These are phyloP conservation scores for Xanthoconium purpureum DNA, from an alignment of 768 basidiomycete genomes.

Conservation along the genomic window DNA sequence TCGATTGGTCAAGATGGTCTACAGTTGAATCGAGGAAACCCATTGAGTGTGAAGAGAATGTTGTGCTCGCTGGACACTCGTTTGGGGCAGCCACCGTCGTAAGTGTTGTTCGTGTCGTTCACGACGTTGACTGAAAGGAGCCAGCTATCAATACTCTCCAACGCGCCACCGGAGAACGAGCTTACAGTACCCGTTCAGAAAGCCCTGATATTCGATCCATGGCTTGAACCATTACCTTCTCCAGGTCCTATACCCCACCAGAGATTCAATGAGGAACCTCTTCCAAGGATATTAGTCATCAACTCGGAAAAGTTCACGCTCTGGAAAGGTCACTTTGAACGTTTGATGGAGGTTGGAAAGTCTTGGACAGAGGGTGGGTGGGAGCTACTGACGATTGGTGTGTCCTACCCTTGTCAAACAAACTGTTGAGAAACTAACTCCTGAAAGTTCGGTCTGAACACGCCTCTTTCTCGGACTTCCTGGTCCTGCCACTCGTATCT, in stretches of 20 bases:
- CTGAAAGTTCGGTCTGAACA: slow-evolving; percentile 24
- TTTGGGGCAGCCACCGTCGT: slow-evolving; percentile 58
- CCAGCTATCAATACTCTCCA: slow-evolving; percentile 58
- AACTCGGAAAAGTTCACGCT: slow-evolving; percentile 78
- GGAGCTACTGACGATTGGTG: slow-evolving; percentile 50
- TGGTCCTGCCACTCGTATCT: slow-evolving; percentile 19
- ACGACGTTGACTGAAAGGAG: background rate
- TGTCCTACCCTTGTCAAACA: slow-evolving; percentile 8
- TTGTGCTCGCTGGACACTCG: slow-evolving; percentile 50
- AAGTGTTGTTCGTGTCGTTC: slow-evolving; percentile 18
- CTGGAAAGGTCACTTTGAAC: slow-evolving; percentile 71
- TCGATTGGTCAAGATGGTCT: slow-evolving; percentile 44
- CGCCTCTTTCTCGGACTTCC: slow-evolving; percentile 31
- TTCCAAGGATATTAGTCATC: slow-evolving; percentile 56
- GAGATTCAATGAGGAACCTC: slow-evolving; percentile 4
- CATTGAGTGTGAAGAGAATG: slow-evolving; percentile 32
- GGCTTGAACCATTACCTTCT: slow-evolving; percentile 72
- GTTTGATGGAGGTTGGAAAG: slow-evolving; percentile 50
- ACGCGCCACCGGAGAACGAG: slow-evolving; percentile 40
- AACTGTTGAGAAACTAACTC: background rate
- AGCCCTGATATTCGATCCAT: slow-evolving; percentile 74
- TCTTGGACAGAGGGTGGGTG: slow-evolving; percentile 50
- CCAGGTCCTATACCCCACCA: slow-evolving; percentile 44
- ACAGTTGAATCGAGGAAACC: slow-evolving; percentile 17
- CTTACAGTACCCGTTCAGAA: slow-evolving; percentile 50